A percentile compares a stretch with the other conserved stretches of the same genome.
These are phyloP conservation scores for Narthecium ossifragum DNA, from an alignment of 106 monocot genomes.

Conservation along the genomic window DNA sequence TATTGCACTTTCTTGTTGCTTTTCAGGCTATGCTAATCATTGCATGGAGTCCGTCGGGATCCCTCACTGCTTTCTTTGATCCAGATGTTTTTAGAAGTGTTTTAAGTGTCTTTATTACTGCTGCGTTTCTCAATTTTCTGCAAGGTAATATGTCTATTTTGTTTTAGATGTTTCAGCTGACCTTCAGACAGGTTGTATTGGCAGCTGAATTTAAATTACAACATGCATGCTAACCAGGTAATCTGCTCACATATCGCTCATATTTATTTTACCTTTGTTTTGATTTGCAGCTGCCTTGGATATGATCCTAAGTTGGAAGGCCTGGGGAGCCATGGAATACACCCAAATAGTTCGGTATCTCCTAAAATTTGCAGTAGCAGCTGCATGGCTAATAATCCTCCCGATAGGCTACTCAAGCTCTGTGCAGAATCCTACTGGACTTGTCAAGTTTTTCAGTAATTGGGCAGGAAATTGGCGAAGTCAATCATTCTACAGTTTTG, in stretches of 20 bases:
- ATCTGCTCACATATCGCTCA: no score
- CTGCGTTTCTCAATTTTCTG: constrained; percentile 90
- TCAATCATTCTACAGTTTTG: constrained; percentile 72
- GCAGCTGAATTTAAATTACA: no score
- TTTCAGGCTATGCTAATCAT: constrained; percentile 90
- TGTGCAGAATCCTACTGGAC: constrained; percentile 82
- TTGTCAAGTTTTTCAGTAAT: constrained; percentile 71
- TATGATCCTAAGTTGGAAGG: constrained; percentile 92
- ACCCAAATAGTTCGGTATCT: constrained; percentile 78
- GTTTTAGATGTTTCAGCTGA: not conserved
- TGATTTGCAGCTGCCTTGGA: constrained; percentile 62
- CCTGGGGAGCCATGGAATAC: constrained; percentile 85
- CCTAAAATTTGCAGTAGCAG: constrained; percentile 75
- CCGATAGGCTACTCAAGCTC: constrained; percentile 73
- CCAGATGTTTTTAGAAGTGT: constrained; percentile 79
- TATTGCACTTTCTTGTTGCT: constrained; percentile 1
- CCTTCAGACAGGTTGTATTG: no score
- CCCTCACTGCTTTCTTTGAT: constrained; percentile 64
- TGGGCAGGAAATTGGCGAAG: constrained; percentile 71
- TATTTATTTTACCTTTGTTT: constrained; percentile 8
- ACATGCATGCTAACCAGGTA: no score
- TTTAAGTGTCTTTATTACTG: constrained; percentile 85
- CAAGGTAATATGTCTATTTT: constrained; percentile 54
- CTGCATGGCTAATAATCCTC: constrained; percentile 81
- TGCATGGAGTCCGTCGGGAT: constrained; percentile 93